Percentiles rank a stretch among this genome's conserved stretches.
These are phyloP conservation scores for Penicillium pulvis DNA, from an alignment of 495 filamentous ascomycete species.

Conservation along the genomic window DNA sequence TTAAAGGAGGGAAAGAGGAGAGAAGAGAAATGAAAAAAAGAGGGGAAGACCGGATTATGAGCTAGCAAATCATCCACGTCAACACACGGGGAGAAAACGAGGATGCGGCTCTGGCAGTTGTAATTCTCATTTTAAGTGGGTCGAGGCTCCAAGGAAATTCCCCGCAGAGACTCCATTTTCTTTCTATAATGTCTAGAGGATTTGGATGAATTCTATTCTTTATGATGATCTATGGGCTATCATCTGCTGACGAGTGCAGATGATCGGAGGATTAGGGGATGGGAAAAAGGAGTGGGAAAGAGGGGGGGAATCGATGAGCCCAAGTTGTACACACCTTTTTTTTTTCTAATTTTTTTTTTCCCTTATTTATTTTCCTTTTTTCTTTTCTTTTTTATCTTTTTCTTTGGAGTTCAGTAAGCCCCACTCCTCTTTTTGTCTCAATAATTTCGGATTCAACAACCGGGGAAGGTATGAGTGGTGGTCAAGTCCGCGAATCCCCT, in stretches of 20 bases:
- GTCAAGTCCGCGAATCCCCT: not conserved
- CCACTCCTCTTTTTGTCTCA: not conserved
- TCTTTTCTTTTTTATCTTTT: not conserved
- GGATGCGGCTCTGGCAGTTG: not conserved
- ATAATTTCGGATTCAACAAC: not conserved
- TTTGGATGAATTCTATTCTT: too few species aligned
- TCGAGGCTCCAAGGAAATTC: not conserved
- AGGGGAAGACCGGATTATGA: not conserved
- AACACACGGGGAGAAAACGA: not conserved
- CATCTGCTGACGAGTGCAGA: not conserved
- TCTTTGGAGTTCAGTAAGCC: not conserved
- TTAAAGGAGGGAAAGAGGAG: constrained; percentile 1
- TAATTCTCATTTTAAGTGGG: not conserved
- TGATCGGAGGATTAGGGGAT: not conserved
- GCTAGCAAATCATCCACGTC: constrained; percentile 3
- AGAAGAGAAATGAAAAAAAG: constrained; percentile 7
- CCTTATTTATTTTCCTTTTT: not conserved
- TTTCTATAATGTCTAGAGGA: too few species aligned
- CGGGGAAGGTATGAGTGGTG: not conserved
- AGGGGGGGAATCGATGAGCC: not conserved
- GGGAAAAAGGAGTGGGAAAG: too few species aligned
- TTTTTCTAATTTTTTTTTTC: not conserved
- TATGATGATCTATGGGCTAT: not conserved
- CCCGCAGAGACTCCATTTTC: not conserved
- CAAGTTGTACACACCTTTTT: not conserved